Evolutionary conservation across 257 asterid species (phyloP), one percentile per base, ranked within the genome.

Genomic region (Vinca minor): DNA sequence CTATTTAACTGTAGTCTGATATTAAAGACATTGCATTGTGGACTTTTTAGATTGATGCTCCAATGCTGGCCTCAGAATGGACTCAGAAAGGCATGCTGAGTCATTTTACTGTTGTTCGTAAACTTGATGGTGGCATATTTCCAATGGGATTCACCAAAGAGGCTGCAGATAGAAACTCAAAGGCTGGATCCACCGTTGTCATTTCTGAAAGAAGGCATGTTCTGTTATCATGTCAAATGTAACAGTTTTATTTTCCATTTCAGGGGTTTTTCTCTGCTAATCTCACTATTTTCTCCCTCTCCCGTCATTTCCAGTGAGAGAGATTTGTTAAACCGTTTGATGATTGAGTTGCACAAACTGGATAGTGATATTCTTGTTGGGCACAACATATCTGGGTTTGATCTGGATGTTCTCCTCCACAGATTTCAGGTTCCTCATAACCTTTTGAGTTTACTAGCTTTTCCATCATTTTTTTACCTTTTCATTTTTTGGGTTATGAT

Each of bases 381-480:
- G 69, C 98, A 93, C 77, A 85, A 87, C 69, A 93, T 93, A 73
- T 93, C 97, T 76, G 97, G 96, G 73, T 93, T 93, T 83, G 98
- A 93, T 81, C 84, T 93, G 79, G 98, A 93, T 70, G 87, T 93
- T 72, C 97, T 93, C 69, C 95, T 93, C 71, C 98, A 93, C 74
- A 87, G 98, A 78, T 84, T 83, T 74, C 98, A 93, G 97, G 98
- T 91, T 73, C 48, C 57, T 69, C 69, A n/a, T 63, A 41, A 12
- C 32, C 20, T n/a, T 10, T 8, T 17, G 11, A 54, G 55, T 41
- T 42, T 29, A 0, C 23, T 66, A 12, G 23, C 29, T 68, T 59
- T 26, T 36, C 1, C 23, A 6, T n/a, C 4, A 23, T 23, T 7
- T 25, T n/a, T 4, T 28, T 20, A 14, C 17, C 17, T 44, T 3